Conservation (phyloP, 441 rosid genomes). For the Populus hybrid region DNA sequence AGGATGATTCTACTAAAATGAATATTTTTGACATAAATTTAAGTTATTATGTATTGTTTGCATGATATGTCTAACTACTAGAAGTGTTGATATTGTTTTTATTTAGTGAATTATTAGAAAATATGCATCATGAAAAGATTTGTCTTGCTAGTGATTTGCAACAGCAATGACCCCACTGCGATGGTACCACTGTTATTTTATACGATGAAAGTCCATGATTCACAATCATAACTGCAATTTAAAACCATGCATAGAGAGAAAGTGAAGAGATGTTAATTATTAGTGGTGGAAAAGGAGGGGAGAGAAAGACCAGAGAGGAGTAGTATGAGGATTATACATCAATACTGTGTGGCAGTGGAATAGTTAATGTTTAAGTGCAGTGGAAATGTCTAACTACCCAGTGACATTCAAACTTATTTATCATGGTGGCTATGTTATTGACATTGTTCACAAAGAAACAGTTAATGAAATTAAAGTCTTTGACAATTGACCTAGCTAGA, state of each 20-base stretch:
- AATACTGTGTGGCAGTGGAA: not conserved
- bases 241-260: not conserved
- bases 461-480: constrained; percentile 1
- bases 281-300: not conserved
- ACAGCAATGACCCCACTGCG: not conserved
- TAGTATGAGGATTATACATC: not conserved
- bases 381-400: not conserved
- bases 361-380: not conserved
- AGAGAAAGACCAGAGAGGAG: not conserved
- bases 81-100: not conserved
- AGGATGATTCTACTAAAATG: too few relatives aligned
- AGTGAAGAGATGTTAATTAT: too few relatives aligned
- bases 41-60: not conserved
- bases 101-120: not conserved
- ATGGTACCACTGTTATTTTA: too few relatives aligned
- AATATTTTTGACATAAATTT: not conserved
- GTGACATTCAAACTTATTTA: not conserved
- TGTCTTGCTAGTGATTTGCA: not conserved
- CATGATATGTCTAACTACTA: not conserved
- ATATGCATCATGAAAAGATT: not conserved
- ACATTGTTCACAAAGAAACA: not conserved
- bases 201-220: not conserved
- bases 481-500: not conserved
- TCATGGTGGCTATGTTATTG: not conserved
- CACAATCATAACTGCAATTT: not conserved